Evolutionary conservation across 805 yeast species (phyloP).

Genomic region (Zygosaccharomyces rouxii): DNA sequence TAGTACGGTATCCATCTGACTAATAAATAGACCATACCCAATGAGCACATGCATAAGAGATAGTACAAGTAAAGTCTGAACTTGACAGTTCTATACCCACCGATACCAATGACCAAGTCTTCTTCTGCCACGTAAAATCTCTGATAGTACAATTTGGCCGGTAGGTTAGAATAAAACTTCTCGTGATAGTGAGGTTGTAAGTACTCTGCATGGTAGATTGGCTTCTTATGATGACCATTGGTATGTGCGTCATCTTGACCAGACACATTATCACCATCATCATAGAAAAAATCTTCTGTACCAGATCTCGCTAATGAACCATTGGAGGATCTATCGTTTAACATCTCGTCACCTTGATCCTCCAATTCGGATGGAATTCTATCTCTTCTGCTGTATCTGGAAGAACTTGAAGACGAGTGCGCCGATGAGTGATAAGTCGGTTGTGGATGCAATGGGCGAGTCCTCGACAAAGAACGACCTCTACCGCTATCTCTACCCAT

Average conservation of each 20-base stretch:
- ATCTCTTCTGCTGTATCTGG: slow-evolving; percentile 36
- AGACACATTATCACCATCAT: slow-evolving; percentile 22
- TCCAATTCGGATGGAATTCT: slow-evolving; percentile 38
- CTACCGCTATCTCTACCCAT: slow-evolving; percentile 13
- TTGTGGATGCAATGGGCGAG: slow-evolving; percentile 8
- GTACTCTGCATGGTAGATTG: slow-evolving; percentile 29
- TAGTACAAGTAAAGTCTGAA: slow-evolving; percentile 47
- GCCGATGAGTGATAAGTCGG: slow-evolving; percentile 21
- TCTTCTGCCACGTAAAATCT: slow-evolving; percentile 92
- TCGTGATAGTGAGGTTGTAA: slow-evolving; percentile 40
- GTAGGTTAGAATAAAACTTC: slow-evolving; percentile 39
- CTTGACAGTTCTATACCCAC: slow-evolving; percentile 67
- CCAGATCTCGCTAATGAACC: slow-evolving; percentile 22
- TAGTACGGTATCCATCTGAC: slow-evolving; percentile 84
- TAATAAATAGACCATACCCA: slow-evolving; percentile 69
- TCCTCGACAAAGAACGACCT: slow-evolving; percentile 21
- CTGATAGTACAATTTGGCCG: slow-evolving; percentile 53
- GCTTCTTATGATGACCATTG: slow-evolving; percentile 22
- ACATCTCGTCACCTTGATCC: slow-evolving; percentile 32
- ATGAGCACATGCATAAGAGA: slow-evolving; percentile 49
- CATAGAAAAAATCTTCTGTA: slow-evolving; percentile 18
- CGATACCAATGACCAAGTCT: slow-evolving; percentile 90
- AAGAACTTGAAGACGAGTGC: slow-evolving; percentile 36
- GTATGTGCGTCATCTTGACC: slow-evolving; percentile 19
- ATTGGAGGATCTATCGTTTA: slow-evolving; percentile 30